Base-by-base conservation (phyloP, 371 early-diverging fungal genomes). In the Cokeromyces recurvatus region DNA sequence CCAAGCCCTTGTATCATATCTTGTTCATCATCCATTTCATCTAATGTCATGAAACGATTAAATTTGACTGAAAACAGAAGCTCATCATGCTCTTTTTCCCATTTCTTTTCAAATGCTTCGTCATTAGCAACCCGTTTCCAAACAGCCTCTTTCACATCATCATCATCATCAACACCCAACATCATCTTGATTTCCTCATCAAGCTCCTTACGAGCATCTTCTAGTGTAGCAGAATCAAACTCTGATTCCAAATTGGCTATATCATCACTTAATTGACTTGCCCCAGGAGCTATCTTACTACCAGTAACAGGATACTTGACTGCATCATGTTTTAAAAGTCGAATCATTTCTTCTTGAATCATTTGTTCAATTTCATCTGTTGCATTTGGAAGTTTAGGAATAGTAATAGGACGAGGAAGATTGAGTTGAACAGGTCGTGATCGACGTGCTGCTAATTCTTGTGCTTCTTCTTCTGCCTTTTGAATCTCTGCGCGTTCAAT, bases 371-470 rank as follows among this genome's bases (percentile, higher is more conserved):
- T 37, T 6, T 51, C 47, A 22, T 50, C 29, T 20, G 10, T 16
- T 10, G 43, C 43, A 2, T 43, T 7, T 1, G 17, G n/a, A 6
- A 46, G 11, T 1, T 17, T 20, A 29, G 67, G 62, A 20, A 81
- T 36, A 6, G 47, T 40, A 6, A 74, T 48, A 1, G 96, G 96
- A 9, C 96, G 81, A 19, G 93, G 94, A 27, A 95, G 65, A 15
- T 71, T 75, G 1, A 77, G 76, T 66, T 91, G 87, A 7, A 94
- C 82, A 20, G 82, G 81, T 48, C 81, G 76, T 11, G 86, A 86
- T 25, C 90, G 86, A 40, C 82, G 84, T 25, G 61, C 62, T 15
- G 74, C 43, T 19, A 69, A 66, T 15, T 78, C 78, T 38, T 71
- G 53, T 21, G 77, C 81, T 52, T 71, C 58, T 32, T 34, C 20